phyloP scores from a whole-genome alignment of 2,329 filamentous ascomycete genomes.

The Davidsoniella neocaledoniae region DNA sequence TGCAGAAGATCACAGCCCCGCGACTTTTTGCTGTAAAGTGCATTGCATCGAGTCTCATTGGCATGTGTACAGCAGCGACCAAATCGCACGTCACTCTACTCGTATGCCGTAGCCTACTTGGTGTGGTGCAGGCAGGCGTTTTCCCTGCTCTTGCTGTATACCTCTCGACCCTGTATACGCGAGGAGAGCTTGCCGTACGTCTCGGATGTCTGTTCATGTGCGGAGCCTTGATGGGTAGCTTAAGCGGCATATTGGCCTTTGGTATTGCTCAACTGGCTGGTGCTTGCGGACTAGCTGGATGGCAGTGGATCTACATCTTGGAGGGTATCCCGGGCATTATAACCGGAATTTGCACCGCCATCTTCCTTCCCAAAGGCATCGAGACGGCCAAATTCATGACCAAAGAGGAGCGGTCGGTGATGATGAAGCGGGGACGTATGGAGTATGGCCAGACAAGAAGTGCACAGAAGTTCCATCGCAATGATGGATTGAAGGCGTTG shows the following conservation, averaged over 20 bases:
- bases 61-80: not conserved
- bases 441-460: conserved; percentile 2
- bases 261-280: not conserved
- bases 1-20: not conserved
- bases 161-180: not conserved
- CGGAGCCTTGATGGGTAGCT: not conserved
- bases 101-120: not conserved
- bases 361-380: not conserved
- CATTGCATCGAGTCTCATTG: not conserved
- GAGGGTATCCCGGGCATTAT: not conserved
- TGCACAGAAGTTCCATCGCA: not conserved
- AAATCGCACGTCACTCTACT: not conserved
- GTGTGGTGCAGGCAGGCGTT: not conserved
- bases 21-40: not conserved
- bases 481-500: not conserved
- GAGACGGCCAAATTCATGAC: not conserved
- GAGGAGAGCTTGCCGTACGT: not conserved
- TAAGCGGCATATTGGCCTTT: not conserved
- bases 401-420: not conserved
- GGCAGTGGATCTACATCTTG: conserved; percentile 1
- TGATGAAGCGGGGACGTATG: conserved; percentile 1
- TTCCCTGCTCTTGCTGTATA: not conserved
- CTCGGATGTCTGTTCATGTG: not conserved
- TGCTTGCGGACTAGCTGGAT: not conserved
- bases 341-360: not conserved